Evolutionary conservation across 2,329 filamentous ascomycete species (phyloP), one percentile per base, ranked within the genome.

Genomic region (Exophiala xenobiotica): DNA sequence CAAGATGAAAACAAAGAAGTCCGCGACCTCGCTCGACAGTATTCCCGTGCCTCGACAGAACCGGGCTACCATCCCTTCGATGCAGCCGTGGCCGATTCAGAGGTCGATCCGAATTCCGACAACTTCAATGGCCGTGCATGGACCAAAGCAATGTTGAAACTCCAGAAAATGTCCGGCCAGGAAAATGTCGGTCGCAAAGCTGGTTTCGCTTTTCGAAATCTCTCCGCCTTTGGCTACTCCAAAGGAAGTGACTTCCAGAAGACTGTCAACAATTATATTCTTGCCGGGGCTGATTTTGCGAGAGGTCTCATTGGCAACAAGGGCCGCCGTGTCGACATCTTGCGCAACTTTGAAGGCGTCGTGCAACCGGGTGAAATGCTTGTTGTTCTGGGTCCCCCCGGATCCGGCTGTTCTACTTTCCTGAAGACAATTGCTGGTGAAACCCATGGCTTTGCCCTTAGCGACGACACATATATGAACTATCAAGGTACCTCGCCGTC

Each of bases 371-470:
- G 57, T 23, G 79, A 73, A 49, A 58, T 73, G 54, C 57, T 71
- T 8, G 66, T 72, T 41, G 70, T 73, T 5, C 61, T 73, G 4
- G 70, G 70, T 18, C 64, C 68, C 14, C 70, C 70, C 6, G 70
- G 70, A 4, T 67, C 65, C 51, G 72, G 72, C 47, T 95, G 90
- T 68, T 89, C 87, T 12, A 95, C 90, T 2, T 85, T 95, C 57
- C 75, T 95, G 51, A 95, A 95, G 74, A 88, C 88, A 0, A 81
- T 95, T 60, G 82, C 88, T 3, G 89, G 90, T 54, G 88, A 95
- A 69, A 88, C 86, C 18, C 86, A 90, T 60, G 90, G 90, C 45
- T 84, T 95, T 61, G 82, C 79, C 60, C 76, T 93, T 11, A 86
- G 89, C 41, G 72, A 85, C 2, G 72, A 75, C 8, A 85, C 87